Base-by-base conservation (phyloP, 2,329 filamentous ascomycete species). In the Beauveria rudraprayagi region DNA sequence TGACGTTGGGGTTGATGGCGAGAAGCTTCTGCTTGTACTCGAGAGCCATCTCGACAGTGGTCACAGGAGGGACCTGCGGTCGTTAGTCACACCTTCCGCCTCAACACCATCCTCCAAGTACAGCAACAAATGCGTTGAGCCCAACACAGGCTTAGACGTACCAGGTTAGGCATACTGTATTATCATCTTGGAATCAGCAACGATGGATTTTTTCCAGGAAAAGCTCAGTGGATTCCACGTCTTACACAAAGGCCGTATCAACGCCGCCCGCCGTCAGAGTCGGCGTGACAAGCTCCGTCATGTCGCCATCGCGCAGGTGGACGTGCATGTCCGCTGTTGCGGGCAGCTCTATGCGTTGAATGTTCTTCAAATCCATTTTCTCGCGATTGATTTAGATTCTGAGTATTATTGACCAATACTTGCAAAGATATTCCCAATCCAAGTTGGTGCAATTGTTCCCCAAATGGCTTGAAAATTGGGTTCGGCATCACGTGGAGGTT, bases 301-400 rank as follows among this genome's bases (percentile, higher is more conserved):
- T 82, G 62, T 81, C 77, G 22, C 82, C 87, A 71, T 90, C 84
- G 34, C 88, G 83, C 66, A 91, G 77, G 72, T 91, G 88, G 67
- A 90, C 87, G 67, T 87, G 85, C 74, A 88, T 84, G 72, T 89
- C 86, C 57, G 86, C 86, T 63, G 84, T 78, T 24, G 86, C 80
- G 55, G 85, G 84, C 67, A 89, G 78, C 75, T 84, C 80, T 48
- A 81, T 63, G 40, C 69, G 67, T 41, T 76, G 65, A 22, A 69
- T 68, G 24, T 68, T 65, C 63, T 71, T 74, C 34, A 76, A 65
- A 34, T 74, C 70, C 71, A 76, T 75, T 52, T 66, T 71, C 30
- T 59, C 26, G n/a, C 24, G 26, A 43, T 59, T 17, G 11, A n/a
- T 61, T 22, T 37, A 37, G 10, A 43, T 34, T 51, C 17, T 10